Evolutionary conservation across 2,329 filamentous ascomycete species (phyloP), one percentile per base, ranked within the genome.

Genomic region (Fusarium pilosicola): DNA sequence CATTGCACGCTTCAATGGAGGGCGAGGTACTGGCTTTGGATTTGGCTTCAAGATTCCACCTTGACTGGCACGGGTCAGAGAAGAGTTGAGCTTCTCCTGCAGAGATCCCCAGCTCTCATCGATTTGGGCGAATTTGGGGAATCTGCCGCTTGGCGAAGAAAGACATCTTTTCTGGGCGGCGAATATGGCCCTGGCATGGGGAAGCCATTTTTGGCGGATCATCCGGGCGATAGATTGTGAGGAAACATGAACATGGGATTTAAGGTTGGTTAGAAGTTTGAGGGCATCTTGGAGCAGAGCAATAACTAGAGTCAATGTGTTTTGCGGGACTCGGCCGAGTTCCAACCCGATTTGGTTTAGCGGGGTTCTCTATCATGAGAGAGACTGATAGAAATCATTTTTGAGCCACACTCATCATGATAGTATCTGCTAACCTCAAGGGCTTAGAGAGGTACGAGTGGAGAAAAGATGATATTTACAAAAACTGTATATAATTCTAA

Each of bases 131-230:
- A 18, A 36, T 6, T 38, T 36, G 28, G 42, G 30, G 18, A 57
- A 48, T 28, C 28, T 39, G 24, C 57, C 26, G 22, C 26, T 20
- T 56, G 22, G 59, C 49, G 49, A 61, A 15, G 51, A 65, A 42
- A 55, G 24, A n/a, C 24, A 58, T 60, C 67, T 68, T 49, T 58
- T 71, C 57, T 52, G 48, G 39, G 26, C 58, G 70, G 62, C 62
- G 44, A 73, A 52, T 48, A 71, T 74, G 65, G 76, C 76, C 70
- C 66, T 71, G 54, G 75, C 62, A 62, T 63, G 67, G 69, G 74
- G 67, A 48, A 76, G 73, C 79, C 78, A 79, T 80, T 60, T 73
- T 36, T 69, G 77, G 68, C 78, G 73, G 62, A 77, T 80, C 80
- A 82, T 82, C 65, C 75, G 72, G 77, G 71, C 75, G 71, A 69